Evolutionary conservation across 2,329 filamentous ascomycete species (phyloP).

Genomic region (Domatiomyces globalis): DNA sequence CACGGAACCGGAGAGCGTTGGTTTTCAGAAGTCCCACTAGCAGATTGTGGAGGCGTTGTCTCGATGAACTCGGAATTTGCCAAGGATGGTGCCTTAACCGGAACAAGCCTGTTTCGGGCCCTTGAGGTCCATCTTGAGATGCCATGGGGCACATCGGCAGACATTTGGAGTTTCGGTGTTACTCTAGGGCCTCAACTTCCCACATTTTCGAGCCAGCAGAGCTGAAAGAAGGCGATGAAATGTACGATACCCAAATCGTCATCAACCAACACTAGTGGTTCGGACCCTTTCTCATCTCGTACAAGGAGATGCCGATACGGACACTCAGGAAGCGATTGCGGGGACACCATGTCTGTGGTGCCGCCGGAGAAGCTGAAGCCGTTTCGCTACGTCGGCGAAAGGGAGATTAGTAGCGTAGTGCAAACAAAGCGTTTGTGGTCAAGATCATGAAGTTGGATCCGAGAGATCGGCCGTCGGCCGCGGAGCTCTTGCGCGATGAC

Average conservation of each 20-base stretch:
- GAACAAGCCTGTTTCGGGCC: constrained; percentile 14
- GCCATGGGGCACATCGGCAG: constrained; percentile 17
- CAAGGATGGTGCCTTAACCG: neutral
- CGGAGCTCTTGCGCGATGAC: constrained; percentile 25
- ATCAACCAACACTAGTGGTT: neutral
- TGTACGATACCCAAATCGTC: neutral
- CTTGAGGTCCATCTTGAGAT: constrained; percentile 18
- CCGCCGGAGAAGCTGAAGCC: constrained; percentile 12
- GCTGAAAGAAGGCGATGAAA: neutral
- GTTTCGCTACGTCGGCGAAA: constrained; percentile 10
- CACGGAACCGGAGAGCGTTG: constrained; percentile 8
- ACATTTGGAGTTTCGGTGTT: constrained; percentile 21
- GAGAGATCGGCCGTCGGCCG: constrained; percentile 28
- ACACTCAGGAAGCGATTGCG: constrained; percentile 7
- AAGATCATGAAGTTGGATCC: constrained; percentile 34
- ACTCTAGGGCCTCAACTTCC: constrained; percentile 1
- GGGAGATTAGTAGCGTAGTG: constrained; percentile 20
- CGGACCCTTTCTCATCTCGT: neutral
- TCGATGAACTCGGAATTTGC: neutral
- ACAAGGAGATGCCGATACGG: constrained; percentile 7
- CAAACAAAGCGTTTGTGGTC: constrained; percentile 25
- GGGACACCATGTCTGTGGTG: constrained; percentile 13
- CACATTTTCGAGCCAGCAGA: neutral
- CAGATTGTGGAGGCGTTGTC: constrained; percentile 6
- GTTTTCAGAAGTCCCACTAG: constrained; percentile 18